Conservation (phyloP, 2,329 filamentous ascomycete species). For the Akanthomyces muscarius region DNA sequence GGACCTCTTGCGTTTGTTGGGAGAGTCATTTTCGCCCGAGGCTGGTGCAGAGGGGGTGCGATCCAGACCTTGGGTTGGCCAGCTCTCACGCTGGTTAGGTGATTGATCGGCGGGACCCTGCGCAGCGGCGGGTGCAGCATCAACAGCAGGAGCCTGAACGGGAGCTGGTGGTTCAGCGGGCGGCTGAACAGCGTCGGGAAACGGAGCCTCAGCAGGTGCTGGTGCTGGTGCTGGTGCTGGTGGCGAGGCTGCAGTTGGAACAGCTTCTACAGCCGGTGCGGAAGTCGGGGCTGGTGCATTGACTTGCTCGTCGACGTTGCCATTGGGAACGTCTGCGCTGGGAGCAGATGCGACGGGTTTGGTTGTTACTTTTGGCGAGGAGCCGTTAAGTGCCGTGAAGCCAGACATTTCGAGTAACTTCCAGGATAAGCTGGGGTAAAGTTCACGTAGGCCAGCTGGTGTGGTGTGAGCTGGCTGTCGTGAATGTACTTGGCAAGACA, state of each 20-base stretch:
- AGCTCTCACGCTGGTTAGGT: slow-evolving; percentile 36
- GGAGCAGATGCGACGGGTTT: neutral
- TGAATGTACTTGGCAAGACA: neutral
- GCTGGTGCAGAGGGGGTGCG: slow-evolving; percentile 36
- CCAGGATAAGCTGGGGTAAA: neutral
- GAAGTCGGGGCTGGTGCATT: neutral
- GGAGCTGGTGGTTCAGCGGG: neutral
- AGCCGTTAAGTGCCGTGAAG: slow-evolving; percentile 51
- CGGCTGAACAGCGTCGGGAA: slow-evolving; percentile 1
- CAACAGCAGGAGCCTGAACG: slow-evolving; percentile 15
- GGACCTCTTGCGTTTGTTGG: slow-evolving; percentile 68
- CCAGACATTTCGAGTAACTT: slow-evolving; percentile 38
- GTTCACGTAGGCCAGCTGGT: neutral
- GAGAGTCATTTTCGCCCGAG: slow-evolving; percentile 44
- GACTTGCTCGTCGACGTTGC: neutral
- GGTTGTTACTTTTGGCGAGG: slow-evolving; percentile 37
- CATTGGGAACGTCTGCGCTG: neutral
- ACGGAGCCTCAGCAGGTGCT: slow-evolving; percentile 24
- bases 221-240: slow-evolving; percentile 21
- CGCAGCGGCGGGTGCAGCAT: slow-evolving; percentile 22
- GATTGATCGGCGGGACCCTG: slow-evolving; percentile 24
- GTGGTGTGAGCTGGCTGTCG: neutral
- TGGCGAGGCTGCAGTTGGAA: neutral
- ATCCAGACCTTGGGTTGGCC: slow-evolving; percentile 40
- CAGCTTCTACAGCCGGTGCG: neutral